Base-by-base conservation (phyloP, 1,139 yeast genomes). In the Suhomyces bribrorum region DNA sequence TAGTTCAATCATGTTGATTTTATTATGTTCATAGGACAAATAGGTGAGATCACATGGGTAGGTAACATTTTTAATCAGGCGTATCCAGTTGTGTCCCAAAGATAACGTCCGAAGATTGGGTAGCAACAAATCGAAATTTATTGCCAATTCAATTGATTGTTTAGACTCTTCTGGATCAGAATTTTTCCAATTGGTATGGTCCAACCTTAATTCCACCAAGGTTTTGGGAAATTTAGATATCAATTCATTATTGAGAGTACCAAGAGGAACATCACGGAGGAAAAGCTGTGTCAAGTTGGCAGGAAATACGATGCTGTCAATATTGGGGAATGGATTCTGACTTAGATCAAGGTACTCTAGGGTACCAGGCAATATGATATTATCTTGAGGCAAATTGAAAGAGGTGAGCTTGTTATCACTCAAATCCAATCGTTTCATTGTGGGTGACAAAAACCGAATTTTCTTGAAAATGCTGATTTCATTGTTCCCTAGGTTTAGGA, bases 401-500 rank as follows among this genome's bases (percentile, higher is more conserved):
- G 32, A 15, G 0, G 26, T 31, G 6, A 56, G 36, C 7, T 45
- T 46, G 34, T 56, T 55, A 6, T 38, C 41, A 18, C 49, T 45
- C 24, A 56, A 34, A 26, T 51, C 48, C 16, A 59, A 40, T 6
- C 32, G 32, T 17, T 32, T 37, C 14, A 57, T 41, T 8, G 31
- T 24, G 3, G 15, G 14, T 6, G 34, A 11, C 1, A 52, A 51
- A 36, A 57, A 57, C 17, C 34, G 23, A 13, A 56, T 43, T 17
- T 50, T 33, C 3, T 31, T 26, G 8, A 56, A 37, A 5, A 44
- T 46, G n/a, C 46, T 38, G 20, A 59, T 51, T 36, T 53, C 59
- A 31, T 59, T 58, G 13, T 45, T 39, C 15, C 50, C 39, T 14
- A 59, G 35, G 25, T 48, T 47, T 15, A 58, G 36, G 2, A 48